These are phyloP conservation scores for Fonsecaea pedrosoi DNA, from an alignment of 2,329 filamentous ascomycete species.

Conservation along the genomic window DNA sequence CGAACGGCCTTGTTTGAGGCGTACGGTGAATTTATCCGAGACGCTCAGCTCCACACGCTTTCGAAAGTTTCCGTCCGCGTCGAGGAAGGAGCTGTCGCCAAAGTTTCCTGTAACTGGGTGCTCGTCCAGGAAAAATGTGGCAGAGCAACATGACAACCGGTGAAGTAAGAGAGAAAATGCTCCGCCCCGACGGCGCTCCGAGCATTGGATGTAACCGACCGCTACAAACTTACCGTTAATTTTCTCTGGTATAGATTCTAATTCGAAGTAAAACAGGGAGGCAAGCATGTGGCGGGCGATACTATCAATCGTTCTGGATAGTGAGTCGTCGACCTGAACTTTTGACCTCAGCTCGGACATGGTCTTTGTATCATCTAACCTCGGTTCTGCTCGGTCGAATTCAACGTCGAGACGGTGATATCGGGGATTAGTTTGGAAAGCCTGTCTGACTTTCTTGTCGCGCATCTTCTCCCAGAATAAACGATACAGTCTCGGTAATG, in stretches of 20 bases:
- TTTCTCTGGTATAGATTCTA: background rate
- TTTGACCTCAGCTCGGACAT: conserved; percentile 7
- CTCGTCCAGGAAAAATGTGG: too few species aligned
- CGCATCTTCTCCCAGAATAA: background rate
- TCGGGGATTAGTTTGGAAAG: background rate
- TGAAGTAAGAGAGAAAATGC: background rate
- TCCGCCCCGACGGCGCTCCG: too few species aligned
- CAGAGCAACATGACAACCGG: too few species aligned
- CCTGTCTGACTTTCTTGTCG: background rate
- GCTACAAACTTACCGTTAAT: background rate
- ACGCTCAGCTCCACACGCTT: background rate
- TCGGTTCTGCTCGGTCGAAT: background rate
- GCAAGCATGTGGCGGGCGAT: conserved; percentile 2
- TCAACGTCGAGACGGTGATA: background rate
- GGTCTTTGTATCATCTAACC: background rate
- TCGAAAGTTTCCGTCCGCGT: background rate
- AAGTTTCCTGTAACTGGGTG: background rate
- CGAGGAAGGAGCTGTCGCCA: background rate
- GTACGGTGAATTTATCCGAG: background rate
- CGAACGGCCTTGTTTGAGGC: background rate
- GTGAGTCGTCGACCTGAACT: background rate
- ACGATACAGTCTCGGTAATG: background rate
- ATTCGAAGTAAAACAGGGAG: conserved; percentile 15
- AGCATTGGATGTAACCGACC: background rate
- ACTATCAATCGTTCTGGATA: conserved; percentile 8